Percentiles rank a stretch among this genome's conserved stretches.
phyloP scores from a whole-genome alignment of 169 alveolate genomes.

The Eimeria falciformis region DNA sequence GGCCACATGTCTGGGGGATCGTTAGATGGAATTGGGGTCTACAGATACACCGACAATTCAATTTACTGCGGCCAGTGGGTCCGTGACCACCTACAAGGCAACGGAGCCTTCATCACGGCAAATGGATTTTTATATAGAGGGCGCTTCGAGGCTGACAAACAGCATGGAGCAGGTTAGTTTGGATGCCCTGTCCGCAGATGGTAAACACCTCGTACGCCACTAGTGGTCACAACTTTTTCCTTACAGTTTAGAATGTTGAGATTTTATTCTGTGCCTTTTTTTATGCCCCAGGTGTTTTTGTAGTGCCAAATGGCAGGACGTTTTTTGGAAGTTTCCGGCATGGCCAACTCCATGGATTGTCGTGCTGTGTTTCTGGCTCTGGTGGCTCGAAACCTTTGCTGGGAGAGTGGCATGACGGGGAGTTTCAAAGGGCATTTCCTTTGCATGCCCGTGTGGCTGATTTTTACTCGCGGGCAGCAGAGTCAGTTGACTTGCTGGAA shows the following conservation, averaged over 20 bases:
- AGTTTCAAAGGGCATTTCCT: constrained; percentile 51
- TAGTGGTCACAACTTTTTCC: no score
- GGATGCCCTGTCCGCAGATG: background rate
- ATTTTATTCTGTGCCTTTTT: no score
- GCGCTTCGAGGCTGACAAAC: constrained; percentile 61
- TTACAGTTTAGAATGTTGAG: no score
- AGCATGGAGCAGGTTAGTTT: constrained; percentile 72
- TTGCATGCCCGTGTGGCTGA: constrained; percentile 54
- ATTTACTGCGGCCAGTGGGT: constrained; percentile 75
- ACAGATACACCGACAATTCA: constrained; percentile 68
- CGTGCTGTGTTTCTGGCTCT: constrained; percentile 55
- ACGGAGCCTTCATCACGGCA: constrained; percentile 71
- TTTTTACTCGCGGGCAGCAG: constrained; percentile 38
- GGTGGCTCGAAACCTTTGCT: constrained; percentile 15
- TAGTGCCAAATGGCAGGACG: constrained; percentile 56
- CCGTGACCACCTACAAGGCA: constrained; percentile 69
- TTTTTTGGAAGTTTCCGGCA: constrained; percentile 64
- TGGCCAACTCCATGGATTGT: constrained; percentile 64
- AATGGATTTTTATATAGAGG: constrained; percentile 65
- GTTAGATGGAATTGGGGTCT: constrained; percentile 73
- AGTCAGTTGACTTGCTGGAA: constrained; percentile 53
- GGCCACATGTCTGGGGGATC: constrained; percentile 65
- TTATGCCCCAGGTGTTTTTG: constrained; percentile 63
- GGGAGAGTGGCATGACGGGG: constrained; percentile 71
- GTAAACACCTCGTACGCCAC: no score